Evolutionary conservation across 1,284 basidiomycete genomes (phyloP).

Genomic region (Moniliophthora roreri): DNA sequence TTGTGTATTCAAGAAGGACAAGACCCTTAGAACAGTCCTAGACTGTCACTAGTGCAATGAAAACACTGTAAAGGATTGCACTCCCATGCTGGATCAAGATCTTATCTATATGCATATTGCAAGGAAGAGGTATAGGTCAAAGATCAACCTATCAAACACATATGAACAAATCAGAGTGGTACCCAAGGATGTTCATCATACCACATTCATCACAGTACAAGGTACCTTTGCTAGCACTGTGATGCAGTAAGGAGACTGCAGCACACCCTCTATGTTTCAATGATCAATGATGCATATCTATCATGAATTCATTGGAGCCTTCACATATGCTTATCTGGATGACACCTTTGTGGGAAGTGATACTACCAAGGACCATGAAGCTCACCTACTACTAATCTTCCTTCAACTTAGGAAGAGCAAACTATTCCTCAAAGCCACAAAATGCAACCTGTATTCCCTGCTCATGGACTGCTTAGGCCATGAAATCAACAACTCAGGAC

Average conservation of each 20-base stretch:
- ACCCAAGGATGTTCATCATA: constrained; percentile 3
- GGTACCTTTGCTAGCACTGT: constrained; percentile 27
- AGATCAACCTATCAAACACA: constrained; percentile 34
- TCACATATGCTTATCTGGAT: constrained; percentile 33
- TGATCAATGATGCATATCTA: constrained; percentile 25
- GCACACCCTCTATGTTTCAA: constrained; percentile 24
- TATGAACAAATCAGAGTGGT: constrained; percentile 25
- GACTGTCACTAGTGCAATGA: constrained; percentile 32
- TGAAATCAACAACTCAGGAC: constrained; percentile 20
- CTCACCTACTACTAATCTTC: constrained; percentile 17
- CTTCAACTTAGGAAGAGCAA: constrained; percentile 17
- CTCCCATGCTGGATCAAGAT: constrained; percentile 37
- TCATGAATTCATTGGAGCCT: constrained; percentile 23
- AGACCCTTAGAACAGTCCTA: constrained; percentile 30
- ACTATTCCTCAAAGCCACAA: constrained; percentile 20
- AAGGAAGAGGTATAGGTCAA: constrained; percentile 22
- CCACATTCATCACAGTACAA: constrained; percentile 20
- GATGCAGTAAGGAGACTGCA: constrained; percentile 35
- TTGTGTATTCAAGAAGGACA: constrained; percentile 33
- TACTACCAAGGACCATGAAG: constrained; percentile 26
- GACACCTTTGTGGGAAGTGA: constrained; percentile 38
- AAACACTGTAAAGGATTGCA: constrained; percentile 35
- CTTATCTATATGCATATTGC: constrained; percentile 30
- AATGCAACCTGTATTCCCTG: constrained; percentile 20
- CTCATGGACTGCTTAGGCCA: constrained; percentile 17